Base-by-base conservation (phyloP, 2,329 filamentous ascomycete species). In the Fusarium nematophilum region DNA sequence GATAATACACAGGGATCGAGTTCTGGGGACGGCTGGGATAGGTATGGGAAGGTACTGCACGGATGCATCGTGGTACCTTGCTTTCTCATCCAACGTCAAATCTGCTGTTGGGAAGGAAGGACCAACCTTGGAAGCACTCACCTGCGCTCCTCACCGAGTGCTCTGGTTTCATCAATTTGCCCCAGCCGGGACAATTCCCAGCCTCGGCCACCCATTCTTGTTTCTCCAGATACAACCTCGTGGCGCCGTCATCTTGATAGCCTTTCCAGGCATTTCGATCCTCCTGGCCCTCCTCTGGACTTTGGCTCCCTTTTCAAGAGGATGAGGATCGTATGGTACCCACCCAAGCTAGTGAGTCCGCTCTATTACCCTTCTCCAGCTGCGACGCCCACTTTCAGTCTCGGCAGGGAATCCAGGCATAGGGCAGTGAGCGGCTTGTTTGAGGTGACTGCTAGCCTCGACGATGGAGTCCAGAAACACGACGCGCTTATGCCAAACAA, bases 341-440 rank as follows among this genome's bases (percentile, higher is more conserved):
- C 54, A 57, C 59, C 23, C 11, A 29, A 18, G 31, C 36, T 43
- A 18, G 44, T 56, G 36, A 21, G 21, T 21, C 4, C 21, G 21
- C 4, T 34, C 11, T 31, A 30, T 29, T 53, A 21, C 8, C 44
- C 23, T 37, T 47, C 31, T 29, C 23, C 44, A 36, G 54, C 56
- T 59, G 47, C 34, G 29, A 54, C 46, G 38, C 59, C 37, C 42
- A 55, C 50, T 50, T 50, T 53, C 40, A 31, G 44, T 30, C 40
- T 53, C 51, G 50, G 14, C 65, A 66, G 51, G 65, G 62, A 64
- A 59, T 42, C 66, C 55, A 62, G 49, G 58, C 52, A 54, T 52
- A 40, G 27, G 36, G 52, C 48, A 53, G 27, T 43, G 18, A 48
- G 46, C 49, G 45, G 58, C 49, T 51, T 59, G 55, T 57, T 65